Conservation (phyloP, 495 filamentous ascomycete genomes). For the Parathielavia hyrcaniae region DNA sequence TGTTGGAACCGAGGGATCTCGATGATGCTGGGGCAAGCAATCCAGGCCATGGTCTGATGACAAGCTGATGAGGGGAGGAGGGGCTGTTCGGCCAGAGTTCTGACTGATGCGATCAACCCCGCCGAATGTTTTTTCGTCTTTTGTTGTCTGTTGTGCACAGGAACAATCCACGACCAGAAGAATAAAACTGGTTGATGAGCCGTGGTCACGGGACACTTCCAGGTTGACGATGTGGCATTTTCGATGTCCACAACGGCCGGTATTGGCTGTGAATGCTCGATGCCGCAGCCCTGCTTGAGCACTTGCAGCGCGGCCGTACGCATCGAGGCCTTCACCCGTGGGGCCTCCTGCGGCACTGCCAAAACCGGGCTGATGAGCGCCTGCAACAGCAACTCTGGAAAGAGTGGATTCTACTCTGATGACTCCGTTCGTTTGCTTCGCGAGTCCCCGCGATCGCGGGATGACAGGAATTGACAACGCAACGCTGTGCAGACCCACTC, state of each 20-base stretch:
- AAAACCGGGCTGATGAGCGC: background rate
- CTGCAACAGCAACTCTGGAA: background rate
- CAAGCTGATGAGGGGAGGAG: constrained; percentile 16
- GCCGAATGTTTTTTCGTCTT: constrained; percentile 4
- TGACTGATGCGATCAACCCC: constrained; percentile 1
- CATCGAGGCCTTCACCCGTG: constrained; percentile 11
- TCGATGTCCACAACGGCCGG: background rate
- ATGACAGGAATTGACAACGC: constrained; percentile 28
- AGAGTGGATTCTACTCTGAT: background rate
- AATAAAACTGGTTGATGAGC: background rate
- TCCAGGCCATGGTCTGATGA: constrained; percentile 23
- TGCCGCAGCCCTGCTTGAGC: constrained; percentile 15
- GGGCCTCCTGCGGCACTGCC: background rate
- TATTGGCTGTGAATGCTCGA: constrained; percentile 18
- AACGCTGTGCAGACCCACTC: constrained; percentile 19
- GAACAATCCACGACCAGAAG: background rate
- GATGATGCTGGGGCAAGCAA: constrained; percentile 12
- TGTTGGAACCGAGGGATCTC: constrained; percentile 22
- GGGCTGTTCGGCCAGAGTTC: constrained; percentile 13
- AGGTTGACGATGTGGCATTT: constrained; percentile 20
- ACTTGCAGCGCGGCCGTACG: constrained; percentile 21
- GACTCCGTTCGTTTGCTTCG: constrained; percentile 11
- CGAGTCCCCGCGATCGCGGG: constrained; percentile 20
- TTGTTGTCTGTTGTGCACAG: background rate
- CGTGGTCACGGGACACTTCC: constrained; percentile 19